Conservation (phyloP, 1,284 basidiomycete genomes). For the Cutaneotrichosporon cutaneum region DNA sequence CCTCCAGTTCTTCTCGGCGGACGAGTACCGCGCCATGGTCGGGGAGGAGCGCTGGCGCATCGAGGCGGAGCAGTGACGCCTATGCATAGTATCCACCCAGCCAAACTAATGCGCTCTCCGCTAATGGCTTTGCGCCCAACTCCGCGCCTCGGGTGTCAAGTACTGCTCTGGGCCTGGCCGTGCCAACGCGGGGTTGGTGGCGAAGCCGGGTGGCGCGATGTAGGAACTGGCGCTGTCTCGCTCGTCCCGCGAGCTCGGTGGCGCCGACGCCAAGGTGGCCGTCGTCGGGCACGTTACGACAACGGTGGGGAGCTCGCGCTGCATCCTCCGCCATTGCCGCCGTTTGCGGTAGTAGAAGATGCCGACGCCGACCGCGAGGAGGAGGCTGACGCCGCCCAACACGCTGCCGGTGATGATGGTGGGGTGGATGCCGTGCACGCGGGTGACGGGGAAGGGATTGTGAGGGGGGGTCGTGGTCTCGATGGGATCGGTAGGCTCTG, state of each 20-base stretch:
- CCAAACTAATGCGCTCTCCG: background rate
- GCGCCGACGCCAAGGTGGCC: background rate
- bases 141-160: background rate
- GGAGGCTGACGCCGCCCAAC: no score
- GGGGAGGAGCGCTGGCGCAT: constrained; percentile 14
- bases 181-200: background rate
- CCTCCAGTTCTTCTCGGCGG: constrained; percentile 8
- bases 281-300: background rate
- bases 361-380: background rate
- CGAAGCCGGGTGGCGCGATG: background rate
- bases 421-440: no score
- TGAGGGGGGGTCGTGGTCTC: no score
- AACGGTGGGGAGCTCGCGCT: background rate
- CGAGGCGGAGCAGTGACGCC: constrained; percentile 10
- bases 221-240: background rate
- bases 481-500: no score
- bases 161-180: background rate
- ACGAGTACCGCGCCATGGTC: constrained; percentile 12
- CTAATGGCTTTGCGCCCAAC: background rate
- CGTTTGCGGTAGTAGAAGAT: background rate
- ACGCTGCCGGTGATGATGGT: no score
- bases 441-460: no score
- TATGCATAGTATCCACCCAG: no score
- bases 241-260: background rate
- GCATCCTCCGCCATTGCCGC: no score